Evolutionary conservation across 2,329 filamentous ascomycete genomes (phyloP).

Genomic region (Biscogniauxia sp.): DNA sequence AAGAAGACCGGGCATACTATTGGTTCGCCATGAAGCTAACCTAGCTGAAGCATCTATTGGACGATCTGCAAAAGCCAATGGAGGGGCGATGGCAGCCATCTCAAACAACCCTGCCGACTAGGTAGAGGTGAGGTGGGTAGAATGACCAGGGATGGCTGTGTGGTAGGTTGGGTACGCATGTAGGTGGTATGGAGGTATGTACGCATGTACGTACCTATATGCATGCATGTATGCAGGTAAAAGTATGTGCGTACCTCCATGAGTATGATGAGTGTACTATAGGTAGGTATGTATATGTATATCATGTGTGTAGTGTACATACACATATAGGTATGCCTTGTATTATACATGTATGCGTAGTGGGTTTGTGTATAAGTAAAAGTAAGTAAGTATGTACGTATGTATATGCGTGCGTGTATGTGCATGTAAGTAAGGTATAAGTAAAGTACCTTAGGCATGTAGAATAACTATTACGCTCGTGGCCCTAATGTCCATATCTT

Average conservation of each 20-base stretch:
- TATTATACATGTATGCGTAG: too few species aligned
- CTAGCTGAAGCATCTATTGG: constrained; percentile 24
- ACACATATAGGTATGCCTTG: too few species aligned
- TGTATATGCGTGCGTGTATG: too few species aligned
- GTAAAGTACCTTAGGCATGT: background rate
- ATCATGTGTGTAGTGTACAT: too few species aligned
- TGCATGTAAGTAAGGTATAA: background rate
- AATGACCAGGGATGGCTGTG: constrained; percentile 15
- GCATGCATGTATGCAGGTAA: too few species aligned
- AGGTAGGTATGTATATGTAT: too few species aligned
- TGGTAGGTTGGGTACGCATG: background rate
- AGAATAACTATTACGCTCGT: background rate
- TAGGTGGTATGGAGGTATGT: background rate
- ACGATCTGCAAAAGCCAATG: constrained; percentile 18
- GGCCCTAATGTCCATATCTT: background rate
- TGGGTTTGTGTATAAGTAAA: too few species aligned
- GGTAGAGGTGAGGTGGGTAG: constrained; percentile 18
- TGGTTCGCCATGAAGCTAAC: constrained; percentile 13
- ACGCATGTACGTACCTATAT: background rate
- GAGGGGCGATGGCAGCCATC: constrained; percentile 18
- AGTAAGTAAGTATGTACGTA: too few species aligned
- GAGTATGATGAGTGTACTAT: too few species aligned
- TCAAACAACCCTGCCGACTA: constrained; percentile 10
- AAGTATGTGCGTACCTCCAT: too few species aligned
- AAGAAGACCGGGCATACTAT: constrained; percentile 18